phyloP scores from a whole-genome alignment of 2,329 filamentous ascomycete genomes.

The Venturia pyrina region DNA sequence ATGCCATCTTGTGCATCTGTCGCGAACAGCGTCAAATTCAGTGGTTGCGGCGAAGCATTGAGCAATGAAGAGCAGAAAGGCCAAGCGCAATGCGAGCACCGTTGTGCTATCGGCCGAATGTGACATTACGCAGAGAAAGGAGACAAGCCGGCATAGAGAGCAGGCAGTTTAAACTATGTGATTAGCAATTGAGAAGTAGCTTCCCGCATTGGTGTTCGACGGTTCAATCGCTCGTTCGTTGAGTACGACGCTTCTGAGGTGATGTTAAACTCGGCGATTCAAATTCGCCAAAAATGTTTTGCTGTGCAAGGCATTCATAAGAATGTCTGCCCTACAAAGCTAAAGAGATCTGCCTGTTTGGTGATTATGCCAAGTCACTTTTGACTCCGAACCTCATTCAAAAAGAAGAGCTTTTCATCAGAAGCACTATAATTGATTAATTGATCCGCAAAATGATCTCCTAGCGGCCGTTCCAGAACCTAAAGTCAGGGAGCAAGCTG shows the following conservation, averaged over 20 bases:
- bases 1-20: constrained; percentile 1
- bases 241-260: neutral
- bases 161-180: neutral
- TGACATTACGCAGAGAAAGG: neutral
- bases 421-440: constrained; percentile 1
- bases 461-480: neutral
- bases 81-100: neutral
- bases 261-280: neutral
- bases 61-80: neutral
- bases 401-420: neutral
- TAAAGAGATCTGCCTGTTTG: neutral
- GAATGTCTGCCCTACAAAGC: neutral
- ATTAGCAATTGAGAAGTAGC: neutral
- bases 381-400: neutral
- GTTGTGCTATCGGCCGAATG: neutral
- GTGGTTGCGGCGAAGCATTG: neutral
- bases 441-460: neutral
- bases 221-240: neutral
- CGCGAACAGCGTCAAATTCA: neutral
- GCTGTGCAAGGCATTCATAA: neutral
- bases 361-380: neutral
- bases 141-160: neutral
- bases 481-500: neutral
- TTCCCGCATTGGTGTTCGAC: neutral
- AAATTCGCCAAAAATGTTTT: neutral